Percentiles rank a stretch among this genome's conserved stretches.
These are phyloP conservation scores for Thermothielavioides terrestris DNA, from an alignment of 495 filamentous ascomycete genomes.

Conservation along the genomic window DNA sequence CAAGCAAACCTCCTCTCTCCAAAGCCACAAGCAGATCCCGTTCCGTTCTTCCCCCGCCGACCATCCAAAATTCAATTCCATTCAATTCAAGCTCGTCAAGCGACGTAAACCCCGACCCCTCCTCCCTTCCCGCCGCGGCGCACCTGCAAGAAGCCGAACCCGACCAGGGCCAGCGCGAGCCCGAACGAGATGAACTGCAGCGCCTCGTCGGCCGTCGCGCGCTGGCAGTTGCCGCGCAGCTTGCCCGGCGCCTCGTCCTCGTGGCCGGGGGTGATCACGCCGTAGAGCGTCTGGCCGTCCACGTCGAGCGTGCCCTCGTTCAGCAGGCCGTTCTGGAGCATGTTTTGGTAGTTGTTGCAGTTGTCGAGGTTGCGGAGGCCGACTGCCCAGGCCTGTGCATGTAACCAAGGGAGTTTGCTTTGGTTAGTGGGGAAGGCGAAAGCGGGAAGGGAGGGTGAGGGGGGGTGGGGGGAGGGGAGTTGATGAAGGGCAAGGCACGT, in stretches of 20 bases:
- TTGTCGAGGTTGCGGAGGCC: constrained; percentile 32
- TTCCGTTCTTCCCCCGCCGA: not conserved
- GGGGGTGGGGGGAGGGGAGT: not conserved
- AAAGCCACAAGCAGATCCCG: too few species aligned
- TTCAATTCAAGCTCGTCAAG: not conserved
- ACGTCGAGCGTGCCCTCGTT: constrained; percentile 25
- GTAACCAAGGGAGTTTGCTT: not conserved
- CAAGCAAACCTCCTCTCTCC: too few species aligned
- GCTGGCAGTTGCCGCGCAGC: constrained; percentile 24
- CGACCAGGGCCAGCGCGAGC: constrained; percentile 18
- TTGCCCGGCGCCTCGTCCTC: not conserved
- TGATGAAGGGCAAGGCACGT: constrained; percentile 25
- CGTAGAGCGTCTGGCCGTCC: constrained; percentile 8
- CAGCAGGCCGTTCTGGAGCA: constrained; percentile 25
- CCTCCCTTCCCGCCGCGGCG: not conserved
- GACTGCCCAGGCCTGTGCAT: constrained; percentile 38
- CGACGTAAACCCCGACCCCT: constrained; percentile 4
- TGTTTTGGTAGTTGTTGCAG: constrained; percentile 12
- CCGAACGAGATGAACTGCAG: constrained; percentile 30
- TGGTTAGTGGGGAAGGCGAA: not conserved
- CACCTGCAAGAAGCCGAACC: constrained; percentile 12
- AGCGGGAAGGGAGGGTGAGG: not conserved
- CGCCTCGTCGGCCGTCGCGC: constrained; percentile 27
- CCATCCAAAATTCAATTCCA: not conserved
- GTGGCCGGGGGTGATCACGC: constrained; percentile 4